Evolutionary conservation across 495 filamentous ascomycete genomes (phyloP), one percentile per base, ranked within the genome.

Genomic region (Ascobolus immersus): DNA sequence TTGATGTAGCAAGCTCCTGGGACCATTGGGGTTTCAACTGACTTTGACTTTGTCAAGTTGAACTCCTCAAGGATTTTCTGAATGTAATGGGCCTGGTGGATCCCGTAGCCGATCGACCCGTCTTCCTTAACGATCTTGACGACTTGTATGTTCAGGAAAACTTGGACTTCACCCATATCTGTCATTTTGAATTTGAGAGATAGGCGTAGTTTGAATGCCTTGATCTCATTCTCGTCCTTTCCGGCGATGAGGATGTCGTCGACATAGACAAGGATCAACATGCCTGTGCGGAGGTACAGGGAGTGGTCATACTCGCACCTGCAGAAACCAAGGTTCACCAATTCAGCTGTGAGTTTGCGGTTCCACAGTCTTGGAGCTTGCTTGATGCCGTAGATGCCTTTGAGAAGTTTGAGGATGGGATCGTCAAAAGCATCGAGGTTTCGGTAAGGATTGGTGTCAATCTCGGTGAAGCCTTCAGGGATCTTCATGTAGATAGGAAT

Each of bases 161-260:
- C 6, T 30, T 6, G 9, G 6, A 10, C 13, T 14, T 15, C 28
- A 6, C 6, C 5, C 14, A 15, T 6, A 30, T 14, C 28, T 14
- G 15, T 6, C 28, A 9, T 30, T 30, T 30, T 30, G 5, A 30
- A 6, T 14, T 9, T 14, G 13, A 30, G 15, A 9, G 14, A 6
- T 14, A 30, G 15, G 7, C 7, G 6, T 10, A 6, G 6, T 5
- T 6, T 30, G 9, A 30, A 30, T 14, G 6, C 14, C 14, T 30
- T n/a, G n/a, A n/a, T n/a, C n/a, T n/a, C n/a, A n/a, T n/a, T 5
- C 28, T 30, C 15, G n/a, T n/a, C n/a, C 14, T 8, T 30, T 5
- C 34, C 34, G 5, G 30, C 11, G n/a, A 36, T 9, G 11, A 17
- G 13, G 2, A 25, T 36, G 21, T 31, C 24, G 20, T 36, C 34